Evolutionary conservation across 306 rosid species (phyloP).

Genomic region (Hippophae tibetana): DNA sequence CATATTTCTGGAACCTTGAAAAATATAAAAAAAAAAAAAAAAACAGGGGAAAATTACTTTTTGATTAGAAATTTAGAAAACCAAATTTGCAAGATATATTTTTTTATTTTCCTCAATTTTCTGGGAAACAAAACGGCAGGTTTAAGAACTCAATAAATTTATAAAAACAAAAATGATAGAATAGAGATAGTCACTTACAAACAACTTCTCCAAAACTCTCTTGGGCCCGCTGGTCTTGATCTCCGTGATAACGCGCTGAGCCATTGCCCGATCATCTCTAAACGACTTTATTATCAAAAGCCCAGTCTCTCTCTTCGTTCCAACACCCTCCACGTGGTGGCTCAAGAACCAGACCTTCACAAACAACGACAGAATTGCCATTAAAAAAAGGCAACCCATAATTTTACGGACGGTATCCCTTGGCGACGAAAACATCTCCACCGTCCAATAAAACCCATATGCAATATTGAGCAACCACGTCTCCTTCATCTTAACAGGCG

Average conservation of each 20-base stretch:
- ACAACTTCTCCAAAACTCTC: constrained; percentile 49
- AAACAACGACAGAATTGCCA: constrained; percentile 59
- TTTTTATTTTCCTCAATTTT: background rate
- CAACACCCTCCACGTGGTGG: constrained; percentile 37
- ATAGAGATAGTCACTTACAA: constrained; percentile 37
- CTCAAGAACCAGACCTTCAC: constrained; percentile 41
- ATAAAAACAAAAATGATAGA: background rate
- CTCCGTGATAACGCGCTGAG: constrained; percentile 54
- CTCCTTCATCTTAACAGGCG: constrained; percentile 23
- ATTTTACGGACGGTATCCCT: constrained; percentile 47
- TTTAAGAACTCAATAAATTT: background rate
- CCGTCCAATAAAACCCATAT: constrained; percentile 29
- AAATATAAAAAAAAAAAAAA: no score
- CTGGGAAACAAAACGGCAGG: constrained; percentile 7
- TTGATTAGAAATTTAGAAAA: no score
- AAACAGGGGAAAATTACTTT: no score
- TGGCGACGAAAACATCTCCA: constrained; percentile 27
- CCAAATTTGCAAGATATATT: background rate
- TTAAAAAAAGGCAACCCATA: constrained; percentile 25
- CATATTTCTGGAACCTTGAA: constrained; percentile 77
- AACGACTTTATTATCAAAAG: constrained; percentile 48
- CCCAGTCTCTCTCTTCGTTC: constrained; percentile 37
- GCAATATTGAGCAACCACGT: constrained; percentile 29
- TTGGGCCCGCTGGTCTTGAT: constrained; percentile 48
- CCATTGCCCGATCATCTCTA: constrained; percentile 61